Percentiles rank a stretch among this genome's conserved stretches.
These are phyloP conservation scores for Xylariaceae sp. DNA, from an alignment of 2,329 filamentous ascomycete genomes.

Conservation along the genomic window DNA sequence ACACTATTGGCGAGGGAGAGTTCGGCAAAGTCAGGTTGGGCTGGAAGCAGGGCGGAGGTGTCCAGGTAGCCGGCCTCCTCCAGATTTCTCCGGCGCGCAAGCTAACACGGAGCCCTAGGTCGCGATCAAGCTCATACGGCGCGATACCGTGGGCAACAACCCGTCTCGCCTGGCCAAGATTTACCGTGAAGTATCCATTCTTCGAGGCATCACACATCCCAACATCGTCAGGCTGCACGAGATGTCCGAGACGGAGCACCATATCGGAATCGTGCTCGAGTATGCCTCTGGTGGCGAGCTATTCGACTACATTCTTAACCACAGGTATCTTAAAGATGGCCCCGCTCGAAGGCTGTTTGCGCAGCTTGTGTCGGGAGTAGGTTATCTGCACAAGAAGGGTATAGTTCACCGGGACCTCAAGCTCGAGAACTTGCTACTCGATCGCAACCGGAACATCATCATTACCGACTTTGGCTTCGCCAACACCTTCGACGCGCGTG, in stretches of 20 bases:
- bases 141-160: conserved; percentile 82
- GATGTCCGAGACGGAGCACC: conserved; percentile 95
- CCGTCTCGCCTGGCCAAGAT: conserved; percentile 90
- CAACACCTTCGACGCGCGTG: conserved; percentile 86
- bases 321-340: conserved; percentile 91
- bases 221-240: conserved; percentile 97
- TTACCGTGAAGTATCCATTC: conserved; percentile 89
- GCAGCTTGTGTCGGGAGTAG: conserved; percentile 91
- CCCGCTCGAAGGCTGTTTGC: conserved; percentile 87
- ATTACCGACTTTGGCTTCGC: conserved; percentile 99
- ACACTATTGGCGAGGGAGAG: conserved; percentile 94
- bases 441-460: conserved; percentile 97
- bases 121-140: conserved; percentile 89
- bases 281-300: conserved; percentile 96
- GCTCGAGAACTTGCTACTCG: conserved; percentile 87
- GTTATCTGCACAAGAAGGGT: conserved; percentile 96
- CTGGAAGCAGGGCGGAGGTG: conserved; percentile 92
- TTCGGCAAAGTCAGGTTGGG: conserved; percentile 98
- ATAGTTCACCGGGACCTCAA: conserved; percentile 97
- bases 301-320: conserved; percentile 96
- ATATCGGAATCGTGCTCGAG: conserved; percentile 97
- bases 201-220: conserved; percentile 80
- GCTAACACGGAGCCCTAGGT: conserved; percentile 46
- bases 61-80: conserved; percentile 49
- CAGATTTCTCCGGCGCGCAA: background rate